Evolutionary conservation across 805 yeast genomes (phyloP).

Genomic region (Millerozyma acaciae): DNA sequence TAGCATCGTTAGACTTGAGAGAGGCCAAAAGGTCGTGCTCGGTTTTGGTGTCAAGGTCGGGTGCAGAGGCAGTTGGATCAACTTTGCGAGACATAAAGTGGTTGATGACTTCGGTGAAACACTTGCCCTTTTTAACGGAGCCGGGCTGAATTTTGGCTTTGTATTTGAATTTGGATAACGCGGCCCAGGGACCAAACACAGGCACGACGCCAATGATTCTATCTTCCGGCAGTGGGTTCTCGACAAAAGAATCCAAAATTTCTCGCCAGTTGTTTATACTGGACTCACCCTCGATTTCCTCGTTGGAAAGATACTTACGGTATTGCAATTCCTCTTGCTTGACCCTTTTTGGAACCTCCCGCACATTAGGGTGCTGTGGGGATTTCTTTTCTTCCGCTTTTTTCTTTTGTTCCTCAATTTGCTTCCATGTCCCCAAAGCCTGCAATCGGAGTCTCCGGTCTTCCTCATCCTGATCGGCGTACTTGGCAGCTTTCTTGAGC

Average conservation of each 20-base stretch:
- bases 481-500: constrained; percentile 74
- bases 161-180: constrained; percentile 70
- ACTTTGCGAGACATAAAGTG: constrained; percentile 49
- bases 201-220: constrained; percentile 64
- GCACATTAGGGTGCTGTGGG: constrained; percentile 23
- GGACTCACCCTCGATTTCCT: constrained; percentile 29
- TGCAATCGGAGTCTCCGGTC: constrained; percentile 74
- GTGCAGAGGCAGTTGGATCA: constrained; percentile 41
- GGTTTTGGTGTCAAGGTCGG: constrained; percentile 65
- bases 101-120: constrained; percentile 63
- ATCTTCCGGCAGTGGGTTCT: constrained; percentile 49
- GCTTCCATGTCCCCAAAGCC: constrained; percentile 79
- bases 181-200: constrained; percentile 89
- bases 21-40: constrained; percentile 56
- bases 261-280: constrained; percentile 32
- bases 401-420: constrained; percentile 26
- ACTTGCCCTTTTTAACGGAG: constrained; percentile 81
- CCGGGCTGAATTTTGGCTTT: constrained; percentile 83
- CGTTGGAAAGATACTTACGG: constrained; percentile 38
- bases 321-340: constrained; percentile 43
- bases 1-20: constrained; percentile 61
- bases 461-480: constrained; percentile 89
- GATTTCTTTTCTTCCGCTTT: constrained; percentile 10
- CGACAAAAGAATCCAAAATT: constrained; percentile 42
- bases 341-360: constrained; percentile 39